Evolutionary conservation across 108 stramenopile species (phyloP).

Genomic region (Phaeodactylum tricornutum): DNA sequence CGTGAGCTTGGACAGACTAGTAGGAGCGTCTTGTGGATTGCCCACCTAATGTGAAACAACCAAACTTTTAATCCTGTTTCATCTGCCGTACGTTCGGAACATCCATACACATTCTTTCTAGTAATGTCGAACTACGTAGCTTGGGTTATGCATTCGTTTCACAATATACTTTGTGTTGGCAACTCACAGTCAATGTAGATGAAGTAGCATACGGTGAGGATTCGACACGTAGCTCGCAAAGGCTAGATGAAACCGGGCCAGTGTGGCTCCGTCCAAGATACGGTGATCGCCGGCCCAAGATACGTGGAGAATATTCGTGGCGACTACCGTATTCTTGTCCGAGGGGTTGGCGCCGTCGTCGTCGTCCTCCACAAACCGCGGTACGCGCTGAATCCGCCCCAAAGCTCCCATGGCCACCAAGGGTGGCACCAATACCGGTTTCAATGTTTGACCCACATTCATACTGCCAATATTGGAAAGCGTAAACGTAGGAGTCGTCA

Average conservation of each 20-base stretch:
- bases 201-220: constrained; percentile 1
- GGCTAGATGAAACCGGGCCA: constrained; percentile 60
- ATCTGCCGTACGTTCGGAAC: not conserved
- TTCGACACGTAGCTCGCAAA: not conserved
- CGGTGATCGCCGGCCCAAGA: constrained; percentile 98
- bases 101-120: constrained; percentile 1
- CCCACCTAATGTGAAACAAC: no score
- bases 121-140: no score
- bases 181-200: not conserved
- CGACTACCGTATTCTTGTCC: constrained; percentile 43
- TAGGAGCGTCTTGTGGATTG: no score
- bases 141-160: no score
- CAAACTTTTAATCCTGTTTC: no score
- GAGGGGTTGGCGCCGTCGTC: constrained; percentile 5
- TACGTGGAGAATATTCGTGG: constrained; percentile 74
- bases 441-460: constrained; percentile 89
- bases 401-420: constrained; percentile 96
- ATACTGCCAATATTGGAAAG: constrained; percentile 97
- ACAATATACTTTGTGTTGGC: no score
- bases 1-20: no score
- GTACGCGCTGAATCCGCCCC: constrained; percentile 86
- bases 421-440: constrained; percentile 82
- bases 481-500: constrained; percentile 83
- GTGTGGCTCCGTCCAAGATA: constrained; percentile 95
- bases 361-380: constrained; percentile 60